These are phyloP conservation scores for Alternaria sp. DNA, from an alignment of 2,329 filamentous ascomycete species.

Conservation along the genomic window DNA sequence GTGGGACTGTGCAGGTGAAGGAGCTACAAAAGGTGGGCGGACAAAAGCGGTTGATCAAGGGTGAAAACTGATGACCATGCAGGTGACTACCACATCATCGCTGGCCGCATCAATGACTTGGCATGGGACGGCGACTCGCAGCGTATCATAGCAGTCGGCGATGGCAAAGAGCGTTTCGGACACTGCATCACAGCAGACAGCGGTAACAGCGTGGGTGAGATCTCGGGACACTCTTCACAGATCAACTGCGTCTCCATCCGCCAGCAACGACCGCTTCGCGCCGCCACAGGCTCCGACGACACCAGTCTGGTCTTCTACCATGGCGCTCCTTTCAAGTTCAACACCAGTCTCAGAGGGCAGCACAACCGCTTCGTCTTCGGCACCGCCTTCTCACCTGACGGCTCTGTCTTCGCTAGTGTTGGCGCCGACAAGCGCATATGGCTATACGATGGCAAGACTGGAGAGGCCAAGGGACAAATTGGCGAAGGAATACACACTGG, in stretches of 20 bases:
- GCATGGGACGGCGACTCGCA: conserved; percentile 98
- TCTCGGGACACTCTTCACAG: conserved; percentile 87
- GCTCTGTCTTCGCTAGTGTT: conserved; percentile 80
- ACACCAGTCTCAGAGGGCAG: conserved; percentile 77
- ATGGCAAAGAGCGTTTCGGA: conserved; percentile 91
- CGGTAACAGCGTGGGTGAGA: conserved; percentile 94
- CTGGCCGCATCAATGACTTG: conserved; percentile 92
- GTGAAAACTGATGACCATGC: conserved; percentile 34
- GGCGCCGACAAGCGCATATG: conserved; percentile 93
- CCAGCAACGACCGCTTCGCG: conserved; percentile 87
- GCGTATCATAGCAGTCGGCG: conserved; percentile 93
- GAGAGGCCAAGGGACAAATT: conserved; percentile 79
- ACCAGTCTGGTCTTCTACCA: conserved; percentile 90
- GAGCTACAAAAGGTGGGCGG: conserved; percentile 75
- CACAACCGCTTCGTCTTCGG: conserved; percentile 92
- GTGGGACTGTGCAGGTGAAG: conserved; percentile 88
- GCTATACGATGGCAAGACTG: conserved; percentile 95
- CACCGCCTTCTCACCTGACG: conserved; percentile 89
- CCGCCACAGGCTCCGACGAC: conserved; percentile 91
- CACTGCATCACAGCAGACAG: conserved; percentile 91
- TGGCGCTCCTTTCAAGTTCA: conserved; percentile 95
- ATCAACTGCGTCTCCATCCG: conserved; percentile 92
- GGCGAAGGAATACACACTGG: conserved; percentile 87
- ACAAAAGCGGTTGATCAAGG: conserved; percentile 8
- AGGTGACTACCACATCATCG: conserved; percentile 93